Evolutionary conservation across 2,329 filamentous ascomycete species (phyloP).

Genomic region (Polytolypa hystricis): DNA sequence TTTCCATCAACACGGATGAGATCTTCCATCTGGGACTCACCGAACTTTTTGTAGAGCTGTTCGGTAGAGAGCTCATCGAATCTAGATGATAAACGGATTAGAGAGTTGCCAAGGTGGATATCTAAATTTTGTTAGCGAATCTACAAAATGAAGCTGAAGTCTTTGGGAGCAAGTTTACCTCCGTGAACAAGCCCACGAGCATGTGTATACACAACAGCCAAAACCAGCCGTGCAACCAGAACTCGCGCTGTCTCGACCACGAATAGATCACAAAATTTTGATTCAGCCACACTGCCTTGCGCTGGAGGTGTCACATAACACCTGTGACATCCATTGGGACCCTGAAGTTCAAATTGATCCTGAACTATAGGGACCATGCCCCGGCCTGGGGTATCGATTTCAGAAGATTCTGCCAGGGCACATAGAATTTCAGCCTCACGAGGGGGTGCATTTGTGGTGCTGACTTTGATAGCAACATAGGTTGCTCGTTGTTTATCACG

Average conservation of each 20-base stretch:
- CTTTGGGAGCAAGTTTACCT: too few relatives aligned
- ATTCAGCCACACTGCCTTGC: constrained; percentile 14
- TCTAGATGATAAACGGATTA: constrained; percentile 13
- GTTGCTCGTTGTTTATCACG: background rate
- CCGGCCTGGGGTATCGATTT: constrained; percentile 5
- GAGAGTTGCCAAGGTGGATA: constrained; percentile 18
- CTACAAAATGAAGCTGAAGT: too few relatives aligned
- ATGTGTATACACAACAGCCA: constrained; percentile 17
- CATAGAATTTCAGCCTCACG: background rate
- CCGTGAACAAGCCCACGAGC: constrained; percentile 16
- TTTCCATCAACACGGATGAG: constrained; percentile 8
- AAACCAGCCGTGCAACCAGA: constrained; percentile 15
- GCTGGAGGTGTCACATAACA: constrained; percentile 15
- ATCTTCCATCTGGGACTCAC: constrained; percentile 10
- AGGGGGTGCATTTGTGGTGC: background rate
- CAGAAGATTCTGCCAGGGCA: background rate
- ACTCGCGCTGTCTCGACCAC: constrained; percentile 13
- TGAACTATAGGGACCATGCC: constrained; percentile 12
- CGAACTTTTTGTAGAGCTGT: constrained; percentile 16
- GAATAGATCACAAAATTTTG: constrained; percentile 13
- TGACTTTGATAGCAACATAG: constrained; percentile 3
- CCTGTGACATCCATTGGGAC: constrained; percentile 16
- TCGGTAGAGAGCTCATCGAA: constrained; percentile 14
- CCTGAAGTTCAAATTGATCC: constrained; percentile 18
- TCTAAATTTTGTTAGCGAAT: constrained; percentile 10